phyloP scores from a whole-genome alignment of 805 yeast genomes.

The Spathaspora girioi region DNA sequence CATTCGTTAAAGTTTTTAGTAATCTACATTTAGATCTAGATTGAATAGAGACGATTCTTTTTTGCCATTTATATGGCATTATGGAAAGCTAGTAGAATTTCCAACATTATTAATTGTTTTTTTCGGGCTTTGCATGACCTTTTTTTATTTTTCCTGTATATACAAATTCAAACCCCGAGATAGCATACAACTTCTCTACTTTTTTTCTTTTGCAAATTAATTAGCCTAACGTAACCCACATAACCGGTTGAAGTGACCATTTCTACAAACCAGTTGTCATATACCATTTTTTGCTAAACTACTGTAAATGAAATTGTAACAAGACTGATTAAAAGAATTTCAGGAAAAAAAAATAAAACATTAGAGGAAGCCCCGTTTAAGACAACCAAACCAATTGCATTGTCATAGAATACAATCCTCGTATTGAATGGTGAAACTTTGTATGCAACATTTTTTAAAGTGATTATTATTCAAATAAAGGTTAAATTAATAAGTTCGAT shows the following conservation, averaged over 20 bases:
- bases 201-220: not conserved
- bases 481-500: no score
- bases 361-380: no score
- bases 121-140: not conserved
- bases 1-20: no score
- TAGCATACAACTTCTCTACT: not conserved
- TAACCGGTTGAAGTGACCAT: not conserved
- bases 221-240: not conserved
- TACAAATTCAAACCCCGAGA: not conserved
- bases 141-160: not conserved
- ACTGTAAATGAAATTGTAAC: not conserved
- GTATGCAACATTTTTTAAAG: no score
- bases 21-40: no score
- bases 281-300: no score
- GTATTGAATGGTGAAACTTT: no score
- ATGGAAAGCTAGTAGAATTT: not conserved
- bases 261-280: not conserved
- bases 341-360: no score
- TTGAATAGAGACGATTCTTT: not conserved
- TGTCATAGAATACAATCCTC: no score
- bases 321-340: not conserved
- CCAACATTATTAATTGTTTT: not conserved
- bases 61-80: not conserved
- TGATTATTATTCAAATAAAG: no score
- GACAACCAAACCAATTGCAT: no score